Base-by-base conservation (phyloP, 805 yeast genomes). In the Candida pseudofarinosa region DNA sequence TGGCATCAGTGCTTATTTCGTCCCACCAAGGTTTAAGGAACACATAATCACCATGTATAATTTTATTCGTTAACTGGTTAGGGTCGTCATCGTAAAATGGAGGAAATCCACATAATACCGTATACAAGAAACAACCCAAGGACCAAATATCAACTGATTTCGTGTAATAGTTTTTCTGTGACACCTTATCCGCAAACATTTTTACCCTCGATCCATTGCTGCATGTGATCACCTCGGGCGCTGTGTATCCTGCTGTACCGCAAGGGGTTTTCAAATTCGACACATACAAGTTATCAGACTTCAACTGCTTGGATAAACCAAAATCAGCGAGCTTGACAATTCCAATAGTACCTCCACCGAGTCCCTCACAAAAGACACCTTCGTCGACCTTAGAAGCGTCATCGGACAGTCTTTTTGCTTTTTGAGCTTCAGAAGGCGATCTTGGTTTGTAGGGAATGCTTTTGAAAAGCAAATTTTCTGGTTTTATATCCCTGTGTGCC, bases 1-100 rank as follows among this genome's bases (percentile, higher is more conserved):
- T 86, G 19, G 89, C 90, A 31, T 81, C 88, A 33, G 59, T 63
- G 39, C 83, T 74, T 30, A 86, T 83, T 58, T 86, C 95, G 62
- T 85, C 93, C 88, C 93, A 86, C 95, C 95, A 86, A 1, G 95
- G 95, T 45, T 76, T 67, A 41, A 86, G 67, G 58, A 85, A 86
- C n/a, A 79, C 76, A 60, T 76, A 86, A 43, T 85, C 82, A 30
- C 93, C 95, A 37, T 71, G 71, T 10, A 85, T 71, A 26, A 85
- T 87, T 58, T 85, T 86, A 42, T 74, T 73, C 3, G 89, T 81
- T 37, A 86, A 67, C 39, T 69, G 71, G 48, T 72, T 71, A 3
- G 80, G 73, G 53, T 84, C 83, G 47, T 82, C 85, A 52, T 87
- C 91, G 57, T 80, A 83, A 55, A 82, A 82, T 13, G 88, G 88